These are phyloP conservation scores for Moricandia moricandioides DNA, from an alignment of 345 rosid species.

Conservation along the genomic window DNA sequence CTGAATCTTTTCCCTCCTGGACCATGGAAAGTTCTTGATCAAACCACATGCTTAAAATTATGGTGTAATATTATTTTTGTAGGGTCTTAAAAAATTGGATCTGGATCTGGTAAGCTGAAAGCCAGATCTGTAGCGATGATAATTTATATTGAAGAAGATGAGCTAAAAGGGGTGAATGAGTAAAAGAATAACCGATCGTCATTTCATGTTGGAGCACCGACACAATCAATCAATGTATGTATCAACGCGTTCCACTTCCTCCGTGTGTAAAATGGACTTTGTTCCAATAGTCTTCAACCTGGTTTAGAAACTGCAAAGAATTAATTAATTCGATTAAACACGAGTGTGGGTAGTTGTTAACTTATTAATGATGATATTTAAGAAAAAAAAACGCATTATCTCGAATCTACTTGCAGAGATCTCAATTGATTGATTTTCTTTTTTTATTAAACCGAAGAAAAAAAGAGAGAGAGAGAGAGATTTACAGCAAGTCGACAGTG, in stretches of 20 bases:
- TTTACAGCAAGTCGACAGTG: conserved; percentile 34
- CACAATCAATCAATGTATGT: conserved; percentile 16
- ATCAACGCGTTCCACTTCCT: conserved; percentile 19
- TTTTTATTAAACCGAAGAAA: not conserved
- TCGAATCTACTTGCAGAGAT: not conserved
- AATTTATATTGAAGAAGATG: not conserved
- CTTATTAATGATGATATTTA: not conserved
- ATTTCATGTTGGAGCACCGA: conserved; percentile 10
- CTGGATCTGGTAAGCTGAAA: conserved; percentile 9
- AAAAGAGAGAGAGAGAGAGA: not conserved
- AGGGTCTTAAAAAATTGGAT: too few relatives aligned
- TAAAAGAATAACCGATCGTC: not conserved
- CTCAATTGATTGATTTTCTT: not conserved
- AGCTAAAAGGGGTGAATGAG: not conserved
- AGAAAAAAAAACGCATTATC: not conserved
- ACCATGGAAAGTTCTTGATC: too few relatives aligned
- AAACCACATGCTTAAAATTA: too few relatives aligned
- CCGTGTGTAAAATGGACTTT: not conserved
- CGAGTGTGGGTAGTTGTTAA: conserved; percentile 9
- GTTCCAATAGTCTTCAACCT: conserved; percentile 3
- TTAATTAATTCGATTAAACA: not conserved
- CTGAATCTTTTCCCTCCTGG: too few relatives aligned
- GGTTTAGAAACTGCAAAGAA: not conserved
- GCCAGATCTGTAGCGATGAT: not conserved
- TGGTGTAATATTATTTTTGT: too few relatives aligned